phyloP scores from a whole-genome alignment of 345 rosid genomes.

The Crucihimalaya himalaica region DNA sequence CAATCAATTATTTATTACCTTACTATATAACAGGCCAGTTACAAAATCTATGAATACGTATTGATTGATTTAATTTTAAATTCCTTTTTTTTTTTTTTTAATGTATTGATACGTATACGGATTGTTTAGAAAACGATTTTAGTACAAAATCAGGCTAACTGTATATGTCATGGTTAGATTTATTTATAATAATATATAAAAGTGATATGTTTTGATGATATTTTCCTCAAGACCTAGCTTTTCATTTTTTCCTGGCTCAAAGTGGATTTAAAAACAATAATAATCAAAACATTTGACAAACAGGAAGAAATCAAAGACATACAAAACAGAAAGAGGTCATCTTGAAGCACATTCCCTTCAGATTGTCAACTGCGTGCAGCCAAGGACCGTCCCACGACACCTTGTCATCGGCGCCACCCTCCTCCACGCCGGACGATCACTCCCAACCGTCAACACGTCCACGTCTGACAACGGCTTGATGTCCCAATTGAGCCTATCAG shows the following conservation, averaged over 20 bases:
- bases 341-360: slow-evolving; percentile 32
- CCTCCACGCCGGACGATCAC: slow-evolving; percentile 78
- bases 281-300: slow-evolving; percentile 21
- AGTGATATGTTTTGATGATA: background rate
- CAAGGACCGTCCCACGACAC: slow-evolving; percentile 82
- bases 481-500: slow-evolving; percentile 76
- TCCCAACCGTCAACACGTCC: slow-evolving; percentile 59
- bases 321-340: background rate
- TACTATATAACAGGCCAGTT: too few species aligned
- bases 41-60: too few species aligned
- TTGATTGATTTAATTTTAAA: too few species aligned
- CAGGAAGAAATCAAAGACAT: slow-evolving; percentile 7
- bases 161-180: background rate
- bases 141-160: background rate
- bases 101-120: too few species aligned
- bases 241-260: background rate
- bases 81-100: too few species aligned
- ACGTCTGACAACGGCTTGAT: slow-evolving; percentile 75
- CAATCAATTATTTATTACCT: background rate
- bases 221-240: background rate
- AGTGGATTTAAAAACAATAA: slow-evolving; percentile 15
- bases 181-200: background rate
- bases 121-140: too few species aligned
- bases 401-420: slow-evolving; percentile 75
- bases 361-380: slow-evolving; percentile 79